These are phyloP conservation scores for Suhomyces tanzawaensis DNA, from an alignment of 805 yeast species.

Conservation along the genomic window DNA sequence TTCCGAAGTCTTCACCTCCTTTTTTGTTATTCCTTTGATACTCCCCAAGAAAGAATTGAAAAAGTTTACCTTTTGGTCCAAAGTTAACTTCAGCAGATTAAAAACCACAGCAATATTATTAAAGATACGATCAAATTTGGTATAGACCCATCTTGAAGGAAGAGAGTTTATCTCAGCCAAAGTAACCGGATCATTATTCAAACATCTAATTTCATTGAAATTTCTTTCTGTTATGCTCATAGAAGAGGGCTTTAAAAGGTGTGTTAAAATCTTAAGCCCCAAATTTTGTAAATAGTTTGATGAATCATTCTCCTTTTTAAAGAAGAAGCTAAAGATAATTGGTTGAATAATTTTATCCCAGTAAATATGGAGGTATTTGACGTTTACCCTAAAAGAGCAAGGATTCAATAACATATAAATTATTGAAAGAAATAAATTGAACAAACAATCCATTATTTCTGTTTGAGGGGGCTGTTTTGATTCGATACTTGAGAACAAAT, in stretches of 20 bases:
- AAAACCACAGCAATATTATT: constrained; percentile 23
- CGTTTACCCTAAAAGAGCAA: constrained; percentile 14
- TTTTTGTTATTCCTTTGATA: constrained; percentile 27
- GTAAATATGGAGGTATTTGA: constrained; percentile 28
- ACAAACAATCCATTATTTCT: constrained; percentile 28
- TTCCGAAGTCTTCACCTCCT: constrained; percentile 28
- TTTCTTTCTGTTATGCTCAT: constrained; percentile 18
- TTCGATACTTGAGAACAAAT: constrained; percentile 23
- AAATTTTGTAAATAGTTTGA: constrained; percentile 24
- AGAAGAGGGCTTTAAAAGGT: constrained; percentile 22
- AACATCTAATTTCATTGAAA: constrained; percentile 28
- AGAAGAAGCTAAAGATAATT: constrained; percentile 31
- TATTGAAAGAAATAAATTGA: constrained; percentile 29
- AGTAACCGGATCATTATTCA: constrained; percentile 30
- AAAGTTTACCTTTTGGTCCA: constrained; percentile 23
- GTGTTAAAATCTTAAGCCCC: constrained; percentile 26
- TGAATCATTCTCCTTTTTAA: constrained; percentile 23
- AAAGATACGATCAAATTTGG: constrained; percentile 30
- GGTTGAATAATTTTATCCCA: constrained; percentile 41
- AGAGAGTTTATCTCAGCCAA: constrained; percentile 31
- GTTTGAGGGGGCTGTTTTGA: constrained; percentile 15
- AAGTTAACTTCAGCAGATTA: constrained; percentile 20
- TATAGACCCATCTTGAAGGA: constrained; percentile 33
- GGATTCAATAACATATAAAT: constrained; percentile 26
- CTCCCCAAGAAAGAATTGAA: constrained; percentile 24